Base-by-base conservation (phyloP, 2,329 filamentous ascomycete genomes). In the Sclerotinia minor region DNA sequence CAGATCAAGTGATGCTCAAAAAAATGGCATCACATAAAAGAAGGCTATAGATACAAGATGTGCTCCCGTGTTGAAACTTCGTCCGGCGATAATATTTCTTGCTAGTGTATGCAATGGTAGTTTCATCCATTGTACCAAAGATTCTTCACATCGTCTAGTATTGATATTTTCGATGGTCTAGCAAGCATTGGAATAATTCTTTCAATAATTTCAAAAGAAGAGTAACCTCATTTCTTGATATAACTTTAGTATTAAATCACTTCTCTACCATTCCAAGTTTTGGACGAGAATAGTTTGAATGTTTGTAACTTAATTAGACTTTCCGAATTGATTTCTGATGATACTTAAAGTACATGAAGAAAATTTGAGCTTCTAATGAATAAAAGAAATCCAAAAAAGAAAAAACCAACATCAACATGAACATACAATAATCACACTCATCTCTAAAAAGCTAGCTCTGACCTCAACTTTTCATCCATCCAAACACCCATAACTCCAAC, bases 401-500 rank as follows among this genome's bases (percentile, higher is more conserved):
- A n/a, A n/a, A n/a, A n/a, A n/a, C n/a, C n/a, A n/a, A n/a, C n/a
- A n/a, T n/a, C 17, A 2, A 59, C 2, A 8, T 38, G 6, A n/a
- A 3, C 1, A 7, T 38, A 3, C 26, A 54, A 5, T 19, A 1
- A 11, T 1, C 8, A 32, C 11, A 17, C 26, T 53, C 9, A 8
- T 7, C 50, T 7, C 17, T 29, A 1, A 6, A 29, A 21, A 5
- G 19, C 7, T 15, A 29, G 19, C 8, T 29, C 1, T 32, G 17
- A 1, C 1, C 17, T 32, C 7, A 0, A 21, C 2, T 1, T 21
- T 53, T n/a, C n/a, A n/a, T n/a, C n/a, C 15, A 5, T 15, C 38
- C 13, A 41, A 32, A 53, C 8, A 29, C 0, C 19, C 3, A 21
- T 9, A 13, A 9, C 11, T 32, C 15, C 1, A 32, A 9, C 32